Conservation (phyloP, 345 rosid species). For the Salix udensis region DNA sequence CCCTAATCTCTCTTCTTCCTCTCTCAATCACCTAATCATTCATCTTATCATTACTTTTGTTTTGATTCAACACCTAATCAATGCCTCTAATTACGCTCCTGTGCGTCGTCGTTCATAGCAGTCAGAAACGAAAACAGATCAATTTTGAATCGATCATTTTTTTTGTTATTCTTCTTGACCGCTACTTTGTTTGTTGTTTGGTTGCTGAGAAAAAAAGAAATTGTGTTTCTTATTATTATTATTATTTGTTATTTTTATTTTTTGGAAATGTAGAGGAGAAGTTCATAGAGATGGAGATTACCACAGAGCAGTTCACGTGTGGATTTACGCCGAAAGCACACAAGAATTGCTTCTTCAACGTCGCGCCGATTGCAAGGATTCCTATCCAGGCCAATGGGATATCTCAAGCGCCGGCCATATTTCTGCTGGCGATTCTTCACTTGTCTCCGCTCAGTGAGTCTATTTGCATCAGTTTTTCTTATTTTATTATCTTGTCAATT, state of each 20-base stretch:
- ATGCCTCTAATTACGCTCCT: too few relatives aligned
- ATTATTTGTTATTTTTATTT: background rate
- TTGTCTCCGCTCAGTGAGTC: constrained; percentile 65
- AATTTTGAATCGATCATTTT: too few relatives aligned
- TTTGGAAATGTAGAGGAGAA: constrained; percentile 41
- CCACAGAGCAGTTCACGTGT: constrained; percentile 82
- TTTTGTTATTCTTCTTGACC: too few relatives aligned
- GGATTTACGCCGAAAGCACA: constrained; percentile 80
- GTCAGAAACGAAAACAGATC: too few relatives aligned
- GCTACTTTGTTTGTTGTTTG: too few relatives aligned
- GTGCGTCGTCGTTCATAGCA: too few relatives aligned
- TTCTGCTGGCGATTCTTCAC: constrained; percentile 78
- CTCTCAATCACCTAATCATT: background rate
- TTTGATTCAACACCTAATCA: background rate
- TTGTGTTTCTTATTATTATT: background rate
- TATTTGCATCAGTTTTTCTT: background rate
- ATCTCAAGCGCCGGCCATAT: constrained; percentile 94
- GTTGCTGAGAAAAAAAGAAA: background rate
- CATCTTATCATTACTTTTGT: background rate
- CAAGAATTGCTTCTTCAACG: constrained; percentile 73
- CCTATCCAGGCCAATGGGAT: constrained; percentile 89
- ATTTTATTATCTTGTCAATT: background rate
- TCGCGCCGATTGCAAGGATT: constrained; percentile 79
- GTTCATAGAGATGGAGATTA: constrained; percentile 90
- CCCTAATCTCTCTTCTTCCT: background rate